These are phyloP conservation scores for Septoria petroselini DNA, from an alignment of 2,329 filamentous ascomycete species.

Conservation along the genomic window DNA sequence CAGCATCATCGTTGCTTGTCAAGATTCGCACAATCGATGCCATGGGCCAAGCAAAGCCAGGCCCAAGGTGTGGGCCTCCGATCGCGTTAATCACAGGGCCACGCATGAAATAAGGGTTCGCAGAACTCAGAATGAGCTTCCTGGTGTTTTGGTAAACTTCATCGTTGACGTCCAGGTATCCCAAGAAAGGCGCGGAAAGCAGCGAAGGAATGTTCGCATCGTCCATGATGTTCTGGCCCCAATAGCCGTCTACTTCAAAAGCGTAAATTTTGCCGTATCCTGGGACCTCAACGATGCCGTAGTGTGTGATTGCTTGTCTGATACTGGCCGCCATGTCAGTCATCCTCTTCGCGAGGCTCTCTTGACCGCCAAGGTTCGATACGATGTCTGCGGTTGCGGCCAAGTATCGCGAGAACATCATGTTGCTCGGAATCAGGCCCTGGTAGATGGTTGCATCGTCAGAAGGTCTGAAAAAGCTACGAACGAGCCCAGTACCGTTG, in stretches of 20 bases:
- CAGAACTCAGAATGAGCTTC: constrained; percentile 43
- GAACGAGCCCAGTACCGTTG: constrained; percentile 49
- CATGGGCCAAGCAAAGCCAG: constrained; percentile 52
- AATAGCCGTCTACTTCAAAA: constrained; percentile 46
- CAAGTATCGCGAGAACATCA: constrained; percentile 71
- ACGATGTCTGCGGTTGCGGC: constrained; percentile 53
- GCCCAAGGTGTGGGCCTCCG: constrained; percentile 50
- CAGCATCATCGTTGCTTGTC: constrained; percentile 48
- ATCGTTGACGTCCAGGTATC: constrained; percentile 49
- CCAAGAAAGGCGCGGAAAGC: constrained; percentile 62
- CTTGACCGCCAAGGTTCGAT: constrained; percentile 48
- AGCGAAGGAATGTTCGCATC: constrained; percentile 69
- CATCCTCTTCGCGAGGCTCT: constrained; percentile 56
- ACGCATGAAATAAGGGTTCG: constrained; percentile 52
- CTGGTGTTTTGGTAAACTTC: constrained; percentile 48
- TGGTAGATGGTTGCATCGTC: constrained; percentile 53
- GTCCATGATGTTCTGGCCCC: constrained; percentile 61
- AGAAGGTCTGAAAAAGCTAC: constrained; percentile 51
- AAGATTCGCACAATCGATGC: constrained; percentile 51
- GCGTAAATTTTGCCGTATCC: constrained; percentile 45
- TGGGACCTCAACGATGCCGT: constrained; percentile 43
- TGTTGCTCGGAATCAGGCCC: constrained; percentile 53
- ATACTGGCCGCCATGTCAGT: constrained; percentile 51
- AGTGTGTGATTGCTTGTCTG: constrained; percentile 44
- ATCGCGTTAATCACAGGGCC: constrained; percentile 50